Conservation (phyloP, 169 alveolate genomes). For the Cystoisospora suis region DNA sequence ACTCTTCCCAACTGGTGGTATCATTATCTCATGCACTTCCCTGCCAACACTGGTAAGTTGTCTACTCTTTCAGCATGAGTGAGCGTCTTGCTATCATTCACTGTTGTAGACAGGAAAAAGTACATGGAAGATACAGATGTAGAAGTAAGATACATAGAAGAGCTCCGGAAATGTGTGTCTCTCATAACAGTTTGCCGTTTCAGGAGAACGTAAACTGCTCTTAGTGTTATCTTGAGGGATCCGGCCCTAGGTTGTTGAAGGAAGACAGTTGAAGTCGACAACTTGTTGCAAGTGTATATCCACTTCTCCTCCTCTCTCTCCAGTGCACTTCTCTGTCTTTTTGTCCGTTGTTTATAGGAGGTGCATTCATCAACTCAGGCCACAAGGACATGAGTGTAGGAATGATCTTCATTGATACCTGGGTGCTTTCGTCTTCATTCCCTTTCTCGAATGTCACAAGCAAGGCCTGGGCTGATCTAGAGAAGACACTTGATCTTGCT, state of each 20-base stretch:
- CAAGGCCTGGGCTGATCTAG: constrained; percentile 86
- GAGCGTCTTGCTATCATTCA: no score
- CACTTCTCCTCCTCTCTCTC: no score
- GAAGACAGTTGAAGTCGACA: not conserved
- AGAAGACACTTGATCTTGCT: constrained; percentile 85
- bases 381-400: constrained; percentile 83
- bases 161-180: no score
- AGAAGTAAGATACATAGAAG: no score
- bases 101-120: no score
- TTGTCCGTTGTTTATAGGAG: constrained; percentile 19
- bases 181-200: no score
- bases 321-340: no score
- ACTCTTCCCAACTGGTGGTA: constrained; percentile 92
- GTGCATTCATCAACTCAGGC: constrained; percentile 69
- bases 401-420: constrained; percentile 87
- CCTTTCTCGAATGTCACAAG: constrained; percentile 84
- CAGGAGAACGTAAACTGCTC: no score
- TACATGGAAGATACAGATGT: no score
- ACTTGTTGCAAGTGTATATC: not conserved
- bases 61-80: not conserved
- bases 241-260: no score
- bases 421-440: constrained; percentile 85
- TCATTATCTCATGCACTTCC: constrained; percentile 84
- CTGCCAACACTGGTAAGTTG: constrained; percentile 77
- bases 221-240: no score